Conservation (phyloP, 257 asterid species). For the Lantana camara region DNA sequence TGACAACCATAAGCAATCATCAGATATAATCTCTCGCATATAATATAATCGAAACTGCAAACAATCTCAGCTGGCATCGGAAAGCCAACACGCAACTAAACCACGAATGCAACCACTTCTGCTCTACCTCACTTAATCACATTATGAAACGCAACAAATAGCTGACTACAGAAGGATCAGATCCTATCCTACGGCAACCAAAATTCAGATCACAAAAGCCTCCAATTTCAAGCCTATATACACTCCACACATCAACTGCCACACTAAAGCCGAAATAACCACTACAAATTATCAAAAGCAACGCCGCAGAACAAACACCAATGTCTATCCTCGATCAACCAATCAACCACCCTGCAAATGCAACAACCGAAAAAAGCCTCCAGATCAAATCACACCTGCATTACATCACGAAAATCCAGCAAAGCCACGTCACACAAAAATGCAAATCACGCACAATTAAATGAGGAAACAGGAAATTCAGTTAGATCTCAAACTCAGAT, state of each 20-base stretch:
- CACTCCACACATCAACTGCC: conserved; percentile 30
- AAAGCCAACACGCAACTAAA: conserved; percentile 29
- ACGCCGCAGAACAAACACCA: conserved; percentile 20
- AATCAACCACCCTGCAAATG: conserved; percentile 18
- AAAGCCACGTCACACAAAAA: conserved; percentile 28
- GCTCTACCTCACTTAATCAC: conserved; percentile 28
- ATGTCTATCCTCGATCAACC: conserved; percentile 25
- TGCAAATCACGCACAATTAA: conserved; percentile 21
- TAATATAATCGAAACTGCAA: conserved; percentile 43
- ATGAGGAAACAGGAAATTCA: conserved; percentile 10
- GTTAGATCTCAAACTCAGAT: conserved; percentile 54
- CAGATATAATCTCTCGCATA: conserved; percentile 43
- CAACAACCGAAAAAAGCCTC: conserved; percentile 34
- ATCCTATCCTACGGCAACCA: conserved; percentile 24
- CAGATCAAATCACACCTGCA: conserved; percentile 68
- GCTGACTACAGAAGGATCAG: conserved; percentile 28
- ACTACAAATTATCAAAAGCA: conserved; percentile 28
- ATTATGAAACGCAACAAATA: conserved; percentile 1
- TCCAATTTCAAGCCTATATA: conserved; percentile 10
- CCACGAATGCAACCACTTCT: conserved; percentile 28
- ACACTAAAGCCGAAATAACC: conserved; percentile 32
- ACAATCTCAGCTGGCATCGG: conserved; percentile 45
- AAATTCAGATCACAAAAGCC: conserved; percentile 38
- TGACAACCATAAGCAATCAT: conserved; percentile 44
- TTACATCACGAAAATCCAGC: conserved; percentile 31